Evolutionary conservation across 768 basidiomycete species (phyloP).

Genomic region (Mycena chlorophos): DNA sequence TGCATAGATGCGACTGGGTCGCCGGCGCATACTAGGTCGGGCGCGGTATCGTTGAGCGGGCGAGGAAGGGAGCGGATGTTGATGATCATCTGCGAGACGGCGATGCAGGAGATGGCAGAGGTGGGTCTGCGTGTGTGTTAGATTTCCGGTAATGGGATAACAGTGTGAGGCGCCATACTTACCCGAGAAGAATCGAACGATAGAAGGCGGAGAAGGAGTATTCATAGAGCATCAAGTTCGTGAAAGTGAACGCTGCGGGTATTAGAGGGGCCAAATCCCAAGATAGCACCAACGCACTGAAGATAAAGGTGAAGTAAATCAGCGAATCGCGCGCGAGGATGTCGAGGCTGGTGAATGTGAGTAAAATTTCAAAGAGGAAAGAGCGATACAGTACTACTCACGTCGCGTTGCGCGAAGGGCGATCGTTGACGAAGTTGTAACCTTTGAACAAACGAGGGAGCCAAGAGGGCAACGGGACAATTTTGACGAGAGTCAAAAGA

Average conservation of each 20-base stretch:
- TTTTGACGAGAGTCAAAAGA: slow-evolving; percentile 15
- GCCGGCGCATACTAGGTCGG: no score
- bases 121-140: background rate
- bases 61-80: background rate
- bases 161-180: background rate
- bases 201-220: background rate
- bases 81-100: slow-evolving; percentile 1
- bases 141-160: background rate
- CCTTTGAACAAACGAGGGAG: background rate
- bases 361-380: background rate
- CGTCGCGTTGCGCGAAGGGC: slow-evolving; percentile 14
- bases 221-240: slow-evolving; percentile 6
- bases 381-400: background rate
- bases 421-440: background rate
- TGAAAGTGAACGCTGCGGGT: slow-evolving; percentile 13
- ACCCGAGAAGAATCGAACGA: background rate
- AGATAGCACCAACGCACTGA: slow-evolving; percentile 3
- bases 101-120: background rate
- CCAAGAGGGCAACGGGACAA: slow-evolving; percentile 6
- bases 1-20: no score
- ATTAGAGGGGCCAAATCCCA: background rate
- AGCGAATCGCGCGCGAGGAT: slow-evolving; percentile 22
- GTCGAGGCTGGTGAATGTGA: slow-evolving; percentile 6
- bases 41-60: background rate
- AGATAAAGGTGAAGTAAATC: slow-evolving; percentile 17